Conservation (phyloP, 306 rosid species). For the Abrus precatorius region DNA sequence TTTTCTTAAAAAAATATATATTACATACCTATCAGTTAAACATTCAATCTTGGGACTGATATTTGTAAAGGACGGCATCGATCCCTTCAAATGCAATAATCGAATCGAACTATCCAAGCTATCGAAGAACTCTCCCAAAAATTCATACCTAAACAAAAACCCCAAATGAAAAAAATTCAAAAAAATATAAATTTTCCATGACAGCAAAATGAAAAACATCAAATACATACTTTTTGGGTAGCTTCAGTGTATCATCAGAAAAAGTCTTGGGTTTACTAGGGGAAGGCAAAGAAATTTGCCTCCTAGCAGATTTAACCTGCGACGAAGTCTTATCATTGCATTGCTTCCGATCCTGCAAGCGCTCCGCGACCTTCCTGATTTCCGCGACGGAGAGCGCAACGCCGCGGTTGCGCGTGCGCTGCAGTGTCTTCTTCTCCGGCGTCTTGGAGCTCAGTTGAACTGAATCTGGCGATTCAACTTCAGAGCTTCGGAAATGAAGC, state of each 20-base stretch:
- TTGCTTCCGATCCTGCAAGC: conserved; percentile 47
- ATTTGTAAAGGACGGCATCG: conserved; percentile 55
- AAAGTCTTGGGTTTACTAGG: conserved; percentile 41
- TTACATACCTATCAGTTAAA: conserved; percentile 72
- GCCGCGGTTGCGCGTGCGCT: conserved; percentile 58
- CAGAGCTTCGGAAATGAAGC: conserved; percentile 9
- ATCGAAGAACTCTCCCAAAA: conserved; percentile 64
- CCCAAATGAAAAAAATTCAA: neutral
- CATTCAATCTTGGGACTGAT: conserved; percentile 62
- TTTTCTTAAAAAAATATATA: too few species aligned
- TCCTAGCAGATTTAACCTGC: conserved; percentile 48
- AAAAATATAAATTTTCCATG: neutral
- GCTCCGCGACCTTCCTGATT: conserved; percentile 57
- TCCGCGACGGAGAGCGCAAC: conserved; percentile 60
- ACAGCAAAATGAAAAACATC: neutral
- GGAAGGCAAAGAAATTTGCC: conserved; percentile 49
- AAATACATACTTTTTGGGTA: conserved; percentile 64
- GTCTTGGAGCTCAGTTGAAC: conserved; percentile 58
- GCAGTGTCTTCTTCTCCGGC: conserved; percentile 65
- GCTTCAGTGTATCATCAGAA: conserved; percentile 15
- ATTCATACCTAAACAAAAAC: conserved; percentile 58
- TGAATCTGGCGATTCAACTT: conserved; percentile 1
- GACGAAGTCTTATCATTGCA: conserved; percentile 32
- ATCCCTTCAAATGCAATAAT: conserved; percentile 58
- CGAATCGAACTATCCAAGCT: conserved; percentile 68